phyloP scores from a whole-genome alignment of 495 filamentous ascomycete genomes.

The Apiosordaria backusii region DNA sequence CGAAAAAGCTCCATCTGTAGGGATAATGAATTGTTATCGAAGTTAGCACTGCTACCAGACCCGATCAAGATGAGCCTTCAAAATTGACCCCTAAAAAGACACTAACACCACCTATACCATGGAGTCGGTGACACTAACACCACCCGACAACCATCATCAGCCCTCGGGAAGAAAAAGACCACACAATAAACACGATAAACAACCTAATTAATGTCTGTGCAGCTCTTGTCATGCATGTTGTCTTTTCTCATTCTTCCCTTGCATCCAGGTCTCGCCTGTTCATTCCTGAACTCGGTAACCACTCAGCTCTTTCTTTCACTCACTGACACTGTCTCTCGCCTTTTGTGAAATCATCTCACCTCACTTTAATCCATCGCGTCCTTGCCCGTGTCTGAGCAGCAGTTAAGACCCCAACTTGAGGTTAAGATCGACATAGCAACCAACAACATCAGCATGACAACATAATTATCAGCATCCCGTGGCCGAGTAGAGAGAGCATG shows the following conservation, averaged over 20 bases:
- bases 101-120: background rate
- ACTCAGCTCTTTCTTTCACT: background rate
- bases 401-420: background rate
- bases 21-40: no score
- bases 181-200: background rate
- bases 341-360: background rate
- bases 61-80: no score
- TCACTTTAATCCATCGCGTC: background rate
- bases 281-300: background rate
- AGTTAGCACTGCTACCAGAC: no score
- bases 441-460: background rate
- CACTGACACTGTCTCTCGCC: background rate
- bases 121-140: background rate
- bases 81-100: no score
- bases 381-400: no score
- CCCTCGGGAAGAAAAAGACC: background rate
- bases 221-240: no score
- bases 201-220: background rate
- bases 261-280: background rate
- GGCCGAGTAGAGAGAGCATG: background rate
- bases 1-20: no score
- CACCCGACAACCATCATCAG: background rate
- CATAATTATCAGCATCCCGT: no score
- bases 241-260: background rate
- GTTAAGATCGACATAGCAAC: background rate